Base-by-base conservation (phyloP, 768 basidiomycete genomes). In the Podaxis carcinomalis region DNA sequence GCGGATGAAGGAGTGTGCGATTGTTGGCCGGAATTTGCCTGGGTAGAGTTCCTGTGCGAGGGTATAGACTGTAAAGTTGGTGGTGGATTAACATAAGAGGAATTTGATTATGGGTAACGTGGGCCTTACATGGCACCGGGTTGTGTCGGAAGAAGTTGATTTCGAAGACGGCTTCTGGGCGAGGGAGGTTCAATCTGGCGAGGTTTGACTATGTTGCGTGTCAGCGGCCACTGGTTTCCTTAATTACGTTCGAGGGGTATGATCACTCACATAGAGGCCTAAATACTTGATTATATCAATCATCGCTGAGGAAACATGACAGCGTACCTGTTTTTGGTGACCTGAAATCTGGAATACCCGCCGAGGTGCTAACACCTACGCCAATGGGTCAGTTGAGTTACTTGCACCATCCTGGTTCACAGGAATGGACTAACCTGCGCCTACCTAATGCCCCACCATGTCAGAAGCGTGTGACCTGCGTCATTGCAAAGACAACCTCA, bases 131-230 rank as follows among this genome's bases (percentile, higher is more conserved):
- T 35, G 93, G 92, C 14, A 85, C 76, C 3, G 93, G 94, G 63
- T 92, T 91, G 46, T 74, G 69, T 65, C 84, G 79, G 78, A 98
- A 95, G 76, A 88, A 98, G 52, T 78, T 77, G 67, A 98, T 89
- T 65, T 98, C 92, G 67, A 98, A 98, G 32, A 98, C 95, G 0
- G 95, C 95, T 67, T 98, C 95, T 0, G 95, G 94, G 67, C 90
- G 86, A n/a, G 94, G 95, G 13, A 93, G 80, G 16, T 89, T 88
- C 46, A 93, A 74, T 63, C 86, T 79, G 27, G 87, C 84, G 35
- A 93, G 80, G 68, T 93, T 92, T 10, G 89, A 83, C 91, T 93
- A 69, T n/a, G 49, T 39, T 3, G 36, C 13, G 28, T 32, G 35
- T 32, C 13, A 50, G 27, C 50, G 37, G 1, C 23, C 23, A 23